Percentiles rank a stretch among this genome's conserved stretches.
Conservation (phyloP, 192 early-diverging fungal species). For the Dissophora ornata region DNA sequence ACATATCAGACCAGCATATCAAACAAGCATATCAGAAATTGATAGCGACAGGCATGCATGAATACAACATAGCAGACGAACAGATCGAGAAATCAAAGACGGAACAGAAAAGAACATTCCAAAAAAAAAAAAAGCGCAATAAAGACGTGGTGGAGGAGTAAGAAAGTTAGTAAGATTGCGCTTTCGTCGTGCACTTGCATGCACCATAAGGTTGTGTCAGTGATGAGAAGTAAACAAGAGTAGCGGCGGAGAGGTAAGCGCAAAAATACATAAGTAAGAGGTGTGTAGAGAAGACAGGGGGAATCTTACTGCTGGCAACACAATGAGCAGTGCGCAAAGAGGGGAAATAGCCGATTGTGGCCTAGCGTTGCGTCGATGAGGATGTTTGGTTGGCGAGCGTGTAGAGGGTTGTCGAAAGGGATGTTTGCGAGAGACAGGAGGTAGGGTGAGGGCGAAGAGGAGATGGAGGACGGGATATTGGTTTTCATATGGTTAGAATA, state of each 20-base stretch:
- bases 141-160: not conserved
- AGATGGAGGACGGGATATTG: too few species aligned
- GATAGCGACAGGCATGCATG: not conserved
- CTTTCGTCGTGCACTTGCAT: not conserved
- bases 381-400: too few species aligned
- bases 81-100: not conserved
- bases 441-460: too few species aligned
- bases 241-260: not conserved
- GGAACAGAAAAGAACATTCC: not conserved
- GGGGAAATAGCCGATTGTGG: not conserved
- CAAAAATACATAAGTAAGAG: conserved; percentile 1
- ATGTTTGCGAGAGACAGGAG: not conserved
- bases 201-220: too few species aligned
- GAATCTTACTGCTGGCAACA: conserved; percentile 16
- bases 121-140: not conserved
- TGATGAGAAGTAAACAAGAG: too few species aligned
- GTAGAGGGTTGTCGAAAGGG: too few species aligned
- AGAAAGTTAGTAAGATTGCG: conserved; percentile 9
- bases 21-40: not conserved
- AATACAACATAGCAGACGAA: not conserved
- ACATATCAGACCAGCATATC: not conserved
- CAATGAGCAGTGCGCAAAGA: conserved; percentile 14
- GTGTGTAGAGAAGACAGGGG: not conserved
- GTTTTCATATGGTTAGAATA: too few species aligned
- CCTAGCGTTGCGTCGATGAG: too few species aligned